Evolutionary conservation across 352 stramenopile genomes (phyloP), one percentile per base, ranked within the genome.

Genomic region (Phytopythium oedochilum): DNA sequence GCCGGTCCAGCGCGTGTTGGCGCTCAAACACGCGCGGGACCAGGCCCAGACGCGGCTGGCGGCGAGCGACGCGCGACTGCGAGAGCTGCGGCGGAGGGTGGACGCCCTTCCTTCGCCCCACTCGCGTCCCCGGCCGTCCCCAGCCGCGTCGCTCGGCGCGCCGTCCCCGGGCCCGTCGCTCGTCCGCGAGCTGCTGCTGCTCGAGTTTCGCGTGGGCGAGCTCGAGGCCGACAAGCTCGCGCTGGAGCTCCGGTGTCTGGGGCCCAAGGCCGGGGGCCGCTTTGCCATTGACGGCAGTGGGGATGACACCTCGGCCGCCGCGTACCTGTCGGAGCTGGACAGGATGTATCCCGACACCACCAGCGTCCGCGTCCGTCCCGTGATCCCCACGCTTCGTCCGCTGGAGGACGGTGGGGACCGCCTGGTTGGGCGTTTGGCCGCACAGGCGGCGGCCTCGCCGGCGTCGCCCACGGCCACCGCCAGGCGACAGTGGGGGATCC

Each of bases 171-270:
- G 47, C 34, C 47, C 32, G 36, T 74, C 74, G 46, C 54, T 86
- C 28, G 62, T 88, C 20, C 68, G 71, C 0, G 82, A 91, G 25
- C 51, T 94, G 14, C 64, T 92, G 36, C 49, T 89, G 39, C 88
- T 90, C 70, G 84, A 94, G 38, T 92, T 96, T 55, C 88, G 88
- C 38, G 85, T 96, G 44, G 90, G 89, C 7, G 76, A 96, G 40
- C 70, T 97, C 14, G 86, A 97, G 60, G 70, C 95, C 22, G 88
- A 97, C 52, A 97, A 97, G 48, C 91, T 95, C 5, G 47, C 47
- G 17, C 31, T 54, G 20, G 47, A 34, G 32, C 47, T 44, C 4
- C 20, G 14, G 11, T 54, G n/a, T 12, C 23, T 8, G 5, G 32
- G 23, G 12, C n/a, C 29, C 18, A 9, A n/a, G 0, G n/a, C 10